Evolutionary conservation across 83 land plant species (phyloP), one percentile per base, ranked within the genome.

Genomic region (Thuja plicata): DNA sequence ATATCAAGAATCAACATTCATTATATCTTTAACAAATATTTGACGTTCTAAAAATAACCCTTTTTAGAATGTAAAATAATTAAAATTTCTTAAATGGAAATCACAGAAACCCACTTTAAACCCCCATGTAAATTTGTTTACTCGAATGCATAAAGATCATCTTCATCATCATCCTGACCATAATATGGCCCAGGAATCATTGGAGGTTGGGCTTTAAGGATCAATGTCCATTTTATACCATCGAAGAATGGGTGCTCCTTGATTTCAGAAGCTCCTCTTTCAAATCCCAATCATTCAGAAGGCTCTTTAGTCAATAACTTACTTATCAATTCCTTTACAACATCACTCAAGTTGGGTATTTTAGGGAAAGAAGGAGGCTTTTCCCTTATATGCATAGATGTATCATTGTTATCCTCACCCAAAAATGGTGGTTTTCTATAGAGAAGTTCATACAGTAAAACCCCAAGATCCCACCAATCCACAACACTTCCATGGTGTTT

Each of bases 401-500:
- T 94, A 38, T 91, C 54, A 88, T 92, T 92, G 73, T 96, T 86
- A 89, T 95, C 96, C 17, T 88, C 77, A 1, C 96, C 97, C 80
- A 86, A 88, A 89, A 96, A 96, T 1, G 97, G 97, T 15, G 97
- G 94, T 55, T 86, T 88, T 35, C 97, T 96, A 89, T 96, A 95
- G 17, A 96, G 91, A 38, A 96, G 88, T 91, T 96, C 97, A 86
- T 92, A 94, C 24, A 96, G 85, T 89, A 96, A 92, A 10, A 96
- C 87, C 34, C 97, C 97, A n/a, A 96, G 88, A 7, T 96, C 95
- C 97, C 97, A 96, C 97, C 97, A 96, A 89, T 96, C 97, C 55
- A 94, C 96, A 37, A 94, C 89, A 57, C 92, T 91, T 24, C 96
- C 96, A 85, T 94, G 94, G 21, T 93, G 93, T 84, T 93, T 93